Evolutionary conservation across 2,329 filamentous ascomycete genomes (phyloP).

Genomic region (Harringtonia lauricola): DNA sequence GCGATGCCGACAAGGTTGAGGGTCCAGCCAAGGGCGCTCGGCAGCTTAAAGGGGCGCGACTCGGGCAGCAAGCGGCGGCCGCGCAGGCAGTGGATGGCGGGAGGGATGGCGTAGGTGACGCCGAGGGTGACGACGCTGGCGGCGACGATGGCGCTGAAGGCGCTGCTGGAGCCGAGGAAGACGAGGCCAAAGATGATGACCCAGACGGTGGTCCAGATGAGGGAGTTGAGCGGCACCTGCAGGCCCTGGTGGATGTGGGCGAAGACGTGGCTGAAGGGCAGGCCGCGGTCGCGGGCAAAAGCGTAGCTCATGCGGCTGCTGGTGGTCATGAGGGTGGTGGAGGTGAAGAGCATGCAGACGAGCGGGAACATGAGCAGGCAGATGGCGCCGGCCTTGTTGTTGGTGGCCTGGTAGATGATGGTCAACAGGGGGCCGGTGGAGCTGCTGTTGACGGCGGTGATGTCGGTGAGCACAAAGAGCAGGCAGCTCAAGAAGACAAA

Average conservation of each 20-base stretch:
- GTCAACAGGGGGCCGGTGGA: constrained; percentile 22
- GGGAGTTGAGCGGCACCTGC: constrained; percentile 54
- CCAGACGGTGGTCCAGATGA: constrained; percentile 44
- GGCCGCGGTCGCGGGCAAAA: constrained; percentile 55
- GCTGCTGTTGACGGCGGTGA: constrained; percentile 33
- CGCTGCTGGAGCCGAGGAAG: constrained; percentile 53
- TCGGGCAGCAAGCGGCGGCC: constrained; percentile 55
- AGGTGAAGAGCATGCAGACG: constrained; percentile 52
- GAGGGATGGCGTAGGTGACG: constrained; percentile 64
- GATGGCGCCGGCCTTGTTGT: constrained; percentile 47
- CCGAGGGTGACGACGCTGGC: constrained; percentile 43
- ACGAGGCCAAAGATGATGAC: constrained; percentile 39
- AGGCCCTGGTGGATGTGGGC: constrained; percentile 49
- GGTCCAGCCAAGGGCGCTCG: constrained; percentile 24
- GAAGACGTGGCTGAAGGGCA: constrained; percentile 50
- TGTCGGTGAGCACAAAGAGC: constrained; percentile 51
- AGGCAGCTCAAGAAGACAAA: constrained; percentile 36
- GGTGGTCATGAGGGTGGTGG: constrained; percentile 54
- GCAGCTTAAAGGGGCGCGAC: constrained; percentile 23
- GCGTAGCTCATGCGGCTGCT: constrained; percentile 47
- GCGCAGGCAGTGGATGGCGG: constrained; percentile 56
- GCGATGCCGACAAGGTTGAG: constrained; percentile 38
- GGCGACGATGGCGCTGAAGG: constrained; percentile 41
- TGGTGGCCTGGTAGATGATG: constrained; percentile 47
- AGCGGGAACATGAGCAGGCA: constrained; percentile 59